Evolutionary conservation across 169 alveolate genomes (phyloP), one percentile per base, ranked within the genome.

Genomic region (Neospora caninum): DNA sequence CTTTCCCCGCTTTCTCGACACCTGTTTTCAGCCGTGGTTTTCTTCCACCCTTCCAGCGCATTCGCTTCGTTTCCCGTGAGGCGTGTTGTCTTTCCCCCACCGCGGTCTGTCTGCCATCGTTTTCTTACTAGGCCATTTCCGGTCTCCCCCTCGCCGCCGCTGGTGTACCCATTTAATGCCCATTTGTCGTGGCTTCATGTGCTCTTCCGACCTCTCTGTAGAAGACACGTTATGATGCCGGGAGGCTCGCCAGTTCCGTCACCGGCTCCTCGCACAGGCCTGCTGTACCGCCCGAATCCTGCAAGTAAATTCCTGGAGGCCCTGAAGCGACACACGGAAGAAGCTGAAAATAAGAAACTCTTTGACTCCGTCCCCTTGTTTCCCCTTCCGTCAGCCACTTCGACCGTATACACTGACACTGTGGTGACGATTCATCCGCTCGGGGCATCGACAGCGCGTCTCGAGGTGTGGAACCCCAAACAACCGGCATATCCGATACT

Each of bases 401-500:
- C 89, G 0, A n/a, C 89, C 41, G 69, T 82, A 31, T 82, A 42
- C 89, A 82, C 69, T 20, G 89, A 82, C 67, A 49, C 39, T 4
- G 69, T 82, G 67, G 67, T 82, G 38, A 41, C 89, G 49, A 42
- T 82, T 16, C 67, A 82, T 41, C 67, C 89, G 6, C 67, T 82
- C 4, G 67, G 89, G 38, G 0, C 89, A 2, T n/a, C 54, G 25
- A 6, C 89, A 31, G 89, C 89, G 18, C 34, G 89, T 25, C 67
- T 82, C 70, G 89, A 82, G 29, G 89, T 82, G 42, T 82, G 89
- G 89, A 42, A 42, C 39, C 69, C 89, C 38, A 82, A 82, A 82
- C 13, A 45, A 22, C 54, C 34, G 29, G 10, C 67, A 0, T 38
- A 38, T 25, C 89, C 89, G 36, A 16, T 82, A 49, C 89, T 82